phyloP scores from a whole-genome alignment of 2,329 filamentous ascomycete genomes.

The Aspergillus latus region DNA sequence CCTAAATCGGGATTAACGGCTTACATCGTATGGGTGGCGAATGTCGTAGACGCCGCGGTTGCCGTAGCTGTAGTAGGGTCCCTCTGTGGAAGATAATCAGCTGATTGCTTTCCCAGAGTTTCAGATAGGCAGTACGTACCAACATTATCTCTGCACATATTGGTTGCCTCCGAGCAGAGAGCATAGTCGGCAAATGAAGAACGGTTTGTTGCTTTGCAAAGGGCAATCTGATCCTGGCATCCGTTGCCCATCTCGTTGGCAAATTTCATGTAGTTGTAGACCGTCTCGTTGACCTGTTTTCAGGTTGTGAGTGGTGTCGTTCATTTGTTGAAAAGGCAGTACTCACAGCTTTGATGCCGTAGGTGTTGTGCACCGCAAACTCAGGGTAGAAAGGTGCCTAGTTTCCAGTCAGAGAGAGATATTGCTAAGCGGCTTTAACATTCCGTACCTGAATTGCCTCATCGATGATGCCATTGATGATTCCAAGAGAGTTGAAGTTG shows the following conservation, averaged over 20 bases:
- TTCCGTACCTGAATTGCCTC: slow-evolving; percentile 47
- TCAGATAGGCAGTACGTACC: slow-evolving; percentile 27
- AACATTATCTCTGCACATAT: slow-evolving; percentile 59
- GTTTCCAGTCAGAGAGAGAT: not conserved
- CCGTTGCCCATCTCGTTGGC: slow-evolving; percentile 62
- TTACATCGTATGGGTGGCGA: slow-evolving; percentile 49
- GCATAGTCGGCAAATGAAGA: slow-evolving; percentile 52
- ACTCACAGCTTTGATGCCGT: slow-evolving; percentile 49
- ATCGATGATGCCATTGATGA: slow-evolving; percentile 59
- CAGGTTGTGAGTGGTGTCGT: not conserved
- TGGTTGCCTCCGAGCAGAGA: slow-evolving; percentile 55
- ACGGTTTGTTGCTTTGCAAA: slow-evolving; percentile 63
- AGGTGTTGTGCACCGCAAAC: slow-evolving; percentile 57
- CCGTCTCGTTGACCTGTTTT: slow-evolving; percentile 53
- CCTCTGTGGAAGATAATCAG: slow-evolving; percentile 34
- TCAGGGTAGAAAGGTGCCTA: slow-evolving; percentile 49
- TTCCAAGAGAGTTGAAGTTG: slow-evolving; percentile 55
- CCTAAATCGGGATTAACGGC: not conserved
- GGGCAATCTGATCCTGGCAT: slow-evolving; percentile 63
- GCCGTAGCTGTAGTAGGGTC: slow-evolving; percentile 55
- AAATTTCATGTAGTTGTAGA: slow-evolving; percentile 60
- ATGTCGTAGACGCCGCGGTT: slow-evolving; percentile 63
- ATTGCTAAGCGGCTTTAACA: not conserved
- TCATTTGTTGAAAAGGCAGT: not conserved
- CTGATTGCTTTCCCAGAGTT: not conserved